phyloP scores from a whole-genome alignment of 768 basidiomycete species.

The Hortiboletus campestris region DNA sequence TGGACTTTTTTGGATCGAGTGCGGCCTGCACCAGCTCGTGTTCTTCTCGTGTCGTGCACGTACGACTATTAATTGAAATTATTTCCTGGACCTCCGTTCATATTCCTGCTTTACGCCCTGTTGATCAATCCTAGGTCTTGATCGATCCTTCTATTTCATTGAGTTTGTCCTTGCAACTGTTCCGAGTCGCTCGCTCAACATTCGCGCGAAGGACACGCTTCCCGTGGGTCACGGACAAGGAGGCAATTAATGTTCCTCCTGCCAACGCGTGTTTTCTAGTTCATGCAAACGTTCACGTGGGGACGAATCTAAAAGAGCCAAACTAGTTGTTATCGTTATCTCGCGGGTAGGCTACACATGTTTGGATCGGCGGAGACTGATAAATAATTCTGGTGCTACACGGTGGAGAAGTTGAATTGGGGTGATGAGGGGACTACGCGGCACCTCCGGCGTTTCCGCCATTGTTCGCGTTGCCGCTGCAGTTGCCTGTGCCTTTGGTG shows the following conservation, averaged over 20 bases:
- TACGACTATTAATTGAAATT: neutral
- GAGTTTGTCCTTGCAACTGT: neutral
- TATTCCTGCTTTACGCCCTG: neutral
- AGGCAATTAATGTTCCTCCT: neutral
- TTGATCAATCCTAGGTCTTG: neutral
- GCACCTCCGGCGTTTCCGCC: neutral
- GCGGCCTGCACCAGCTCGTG: neutral
- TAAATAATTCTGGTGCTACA: slow-evolving; percentile 8
- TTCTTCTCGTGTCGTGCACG: neutral
- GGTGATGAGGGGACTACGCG: too few species aligned
- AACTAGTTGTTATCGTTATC: neutral
- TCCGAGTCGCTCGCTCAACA: neutral
- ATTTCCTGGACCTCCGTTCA: neutral
- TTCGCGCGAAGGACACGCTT: neutral
- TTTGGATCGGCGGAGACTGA: neutral
- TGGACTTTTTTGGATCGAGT: neutral
- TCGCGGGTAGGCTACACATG: slow-evolving; percentile 6
- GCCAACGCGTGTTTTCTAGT: neutral
- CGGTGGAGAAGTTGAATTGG: neutral
- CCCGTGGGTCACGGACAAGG: neutral
- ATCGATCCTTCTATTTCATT: neutral
- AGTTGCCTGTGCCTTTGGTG: neutral
- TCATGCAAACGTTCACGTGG: neutral
- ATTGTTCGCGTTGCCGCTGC: neutral
- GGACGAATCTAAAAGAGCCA: neutral